These are phyloP conservation scores for Dendrocalamus latiflorus DNA, from an alignment of 202 grass and related monocot genomes.

Conservation along the genomic window DNA sequence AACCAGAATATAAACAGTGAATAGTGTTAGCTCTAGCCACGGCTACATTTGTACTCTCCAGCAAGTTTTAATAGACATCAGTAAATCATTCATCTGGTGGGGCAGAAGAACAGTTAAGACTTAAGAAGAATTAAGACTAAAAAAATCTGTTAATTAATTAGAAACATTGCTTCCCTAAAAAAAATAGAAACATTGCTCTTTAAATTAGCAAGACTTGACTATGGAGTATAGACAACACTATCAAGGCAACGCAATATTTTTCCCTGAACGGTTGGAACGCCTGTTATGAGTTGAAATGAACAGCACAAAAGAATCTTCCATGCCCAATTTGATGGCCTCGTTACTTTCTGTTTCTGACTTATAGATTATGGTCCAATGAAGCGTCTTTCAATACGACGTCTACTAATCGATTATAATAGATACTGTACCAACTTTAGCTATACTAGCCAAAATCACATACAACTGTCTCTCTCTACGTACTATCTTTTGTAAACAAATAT, in stretches of 20 bases:
- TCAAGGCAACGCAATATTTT: not conserved
- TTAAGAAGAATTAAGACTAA: not conserved
- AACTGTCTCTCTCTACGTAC: too few relatives aligned
- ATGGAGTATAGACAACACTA: not conserved
- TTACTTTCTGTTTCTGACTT: too few relatives aligned
- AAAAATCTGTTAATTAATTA: not conserved
- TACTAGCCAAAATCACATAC: too few relatives aligned
- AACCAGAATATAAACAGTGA: too few relatives aligned
- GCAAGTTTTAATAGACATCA: conserved; percentile 22
- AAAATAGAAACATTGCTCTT: not conserved
- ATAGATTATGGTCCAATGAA: too few relatives aligned
- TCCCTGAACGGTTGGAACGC: not conserved
- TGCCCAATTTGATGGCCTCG: conserved; percentile 32
- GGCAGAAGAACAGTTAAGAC: too few relatives aligned
- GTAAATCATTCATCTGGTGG: not conserved
- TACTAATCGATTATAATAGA: too few relatives aligned
- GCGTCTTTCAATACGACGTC: too few relatives aligned
- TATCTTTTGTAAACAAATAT: too few relatives aligned
- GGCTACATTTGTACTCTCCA: conserved; percentile 19
- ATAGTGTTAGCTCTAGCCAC: too few relatives aligned
- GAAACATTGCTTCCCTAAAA: too few relatives aligned
- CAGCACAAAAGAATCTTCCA: conserved; percentile 19
- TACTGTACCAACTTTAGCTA: too few relatives aligned
- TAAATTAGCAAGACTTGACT: not conserved
- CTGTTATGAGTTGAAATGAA: not conserved